These are phyloP conservation scores for Lasiodiplodia sp. DNA, from an alignment of 2,329 filamentous ascomycete genomes.

Conservation along the genomic window DNA sequence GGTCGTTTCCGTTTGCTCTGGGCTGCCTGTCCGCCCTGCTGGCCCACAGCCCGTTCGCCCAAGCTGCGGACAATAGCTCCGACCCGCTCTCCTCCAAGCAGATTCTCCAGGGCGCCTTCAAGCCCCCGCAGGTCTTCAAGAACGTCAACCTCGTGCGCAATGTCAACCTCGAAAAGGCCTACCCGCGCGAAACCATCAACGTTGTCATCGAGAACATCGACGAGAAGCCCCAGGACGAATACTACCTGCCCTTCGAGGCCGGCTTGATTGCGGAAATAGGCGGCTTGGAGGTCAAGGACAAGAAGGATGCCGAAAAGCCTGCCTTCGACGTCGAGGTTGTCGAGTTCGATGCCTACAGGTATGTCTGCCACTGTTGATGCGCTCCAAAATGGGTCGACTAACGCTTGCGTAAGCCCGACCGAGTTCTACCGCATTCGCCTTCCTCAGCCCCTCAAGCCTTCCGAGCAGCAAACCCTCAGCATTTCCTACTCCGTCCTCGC, in stretches of 20 bases:
- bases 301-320: constrained; percentile 75
- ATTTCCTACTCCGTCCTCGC: constrained; percentile 86
- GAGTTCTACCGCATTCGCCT: constrained; percentile 87
- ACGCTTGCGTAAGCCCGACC: constrained; percentile 53
- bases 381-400: constrained; percentile 9
- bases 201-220: constrained; percentile 92
- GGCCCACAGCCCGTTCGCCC: constrained; percentile 62
- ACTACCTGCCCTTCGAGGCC: constrained; percentile 86
- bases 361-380: constrained; percentile 24
- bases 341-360: constrained; percentile 64
- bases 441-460: constrained; percentile 75
- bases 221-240: constrained; percentile 80
- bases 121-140: constrained; percentile 89
- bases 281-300: constrained; percentile 89
- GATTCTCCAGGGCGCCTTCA: constrained; percentile 66
- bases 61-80: constrained; percentile 65
- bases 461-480: constrained; percentile 81
- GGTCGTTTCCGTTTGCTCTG: constrained; percentile 45
- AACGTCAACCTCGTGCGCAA: constrained; percentile 91
- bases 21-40: constrained; percentile 62
- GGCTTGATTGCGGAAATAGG: constrained; percentile 79
- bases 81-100: constrained; percentile 62
- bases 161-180: constrained; percentile 92
- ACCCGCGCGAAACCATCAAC: constrained; percentile 88
- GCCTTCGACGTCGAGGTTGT: constrained; percentile 75